Evolutionary conservation across 2,329 filamentous ascomycete genomes (phyloP), one percentile per base, ranked within the genome.

Genomic region (Hypoxylon sp.): DNA sequence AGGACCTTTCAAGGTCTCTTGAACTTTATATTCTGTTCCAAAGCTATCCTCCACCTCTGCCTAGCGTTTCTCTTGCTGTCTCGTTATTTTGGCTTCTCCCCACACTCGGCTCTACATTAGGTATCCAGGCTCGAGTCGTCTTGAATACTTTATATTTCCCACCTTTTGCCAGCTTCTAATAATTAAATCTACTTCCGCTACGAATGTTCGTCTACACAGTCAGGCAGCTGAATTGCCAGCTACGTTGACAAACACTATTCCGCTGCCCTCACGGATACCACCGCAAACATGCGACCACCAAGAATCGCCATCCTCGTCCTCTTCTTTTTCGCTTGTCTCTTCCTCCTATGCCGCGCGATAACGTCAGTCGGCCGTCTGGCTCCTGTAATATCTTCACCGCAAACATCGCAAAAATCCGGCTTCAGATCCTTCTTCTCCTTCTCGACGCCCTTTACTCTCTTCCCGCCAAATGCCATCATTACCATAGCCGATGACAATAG

Each of bases 401-500:
- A 69, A 48, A 49, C 71, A 12, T 50, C 75, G 50, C 78, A 77
- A 58, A 79, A 79, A 63, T 80, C 83, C 32, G 79, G 84, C 58
- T 77, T 89, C 49, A 80, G 81, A 60, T 82, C 85, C 38, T 81
- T 92, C 68, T 88, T 92, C 78, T 90, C 90, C 68, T 91, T 92
- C 78, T 89, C 88, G 63, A 84, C 89, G 4, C 90, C 94, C 0
- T 92, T 94, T 69, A 93, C 93, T 18, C 88, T 99, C 20, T 99
- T 99, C 77, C 94, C 95, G 3, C 94, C 94, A 2, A 97, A 96
- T 69, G 96, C 96, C 49, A 92, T 96, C 73, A 97, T 99, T 77
- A 97, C 93, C 78, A 86, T 99, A 66, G 97, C 94, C 74, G 93
- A 98, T 79, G 96, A 99, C 80, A 99, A 99, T 79, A 97, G 93